phyloP scores from a whole-genome alignment of 495 filamentous ascomycete species.

The Aeminium ludgeri region DNA sequence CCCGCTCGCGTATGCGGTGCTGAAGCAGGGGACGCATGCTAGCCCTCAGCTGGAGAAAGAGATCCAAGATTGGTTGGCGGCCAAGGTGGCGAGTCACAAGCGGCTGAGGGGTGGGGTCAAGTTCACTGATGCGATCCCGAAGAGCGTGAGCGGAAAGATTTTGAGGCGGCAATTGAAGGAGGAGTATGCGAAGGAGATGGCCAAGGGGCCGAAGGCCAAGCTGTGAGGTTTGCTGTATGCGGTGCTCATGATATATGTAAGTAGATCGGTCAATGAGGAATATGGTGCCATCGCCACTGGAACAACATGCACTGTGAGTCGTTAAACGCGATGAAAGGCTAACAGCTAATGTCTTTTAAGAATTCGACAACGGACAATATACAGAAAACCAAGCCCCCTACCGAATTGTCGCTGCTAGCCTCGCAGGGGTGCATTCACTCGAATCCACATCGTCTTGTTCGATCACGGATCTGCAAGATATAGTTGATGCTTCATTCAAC shows the following conservation, averaged over 20 bases:
- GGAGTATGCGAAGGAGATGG: slow-evolving; percentile 11
- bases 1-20: slow-evolving; percentile 26
- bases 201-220: slow-evolving; percentile 15
- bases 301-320: too few relatives aligned
- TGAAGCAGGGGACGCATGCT: slow-evolving; percentile 12
- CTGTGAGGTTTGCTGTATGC: slow-evolving; percentile 2
- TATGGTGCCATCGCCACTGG: too few relatives aligned
- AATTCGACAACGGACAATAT: too few relatives aligned
- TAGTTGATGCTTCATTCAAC: too few relatives aligned
- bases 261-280: too few relatives aligned
- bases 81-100: slow-evolving; percentile 24
- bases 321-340: too few relatives aligned
- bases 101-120: slow-evolving; percentile 19
- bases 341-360: too few relatives aligned
- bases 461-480: too few relatives aligned
- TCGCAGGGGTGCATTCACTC: too few relatives aligned
- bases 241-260: neutral
- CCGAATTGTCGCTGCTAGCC: too few relatives aligned
- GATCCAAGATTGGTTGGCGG: slow-evolving; percentile 22
- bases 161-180: slow-evolving; percentile 19
- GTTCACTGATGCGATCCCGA: slow-evolving; percentile 19
- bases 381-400: too few relatives aligned
- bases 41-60: slow-evolving; percentile 17
- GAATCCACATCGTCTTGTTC: too few relatives aligned
- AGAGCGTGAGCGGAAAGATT: slow-evolving; percentile 20